Evolutionary conservation across 371 early-diverging fungal genomes (phyloP).

Genomic region (Batkoa obscura): DNA sequence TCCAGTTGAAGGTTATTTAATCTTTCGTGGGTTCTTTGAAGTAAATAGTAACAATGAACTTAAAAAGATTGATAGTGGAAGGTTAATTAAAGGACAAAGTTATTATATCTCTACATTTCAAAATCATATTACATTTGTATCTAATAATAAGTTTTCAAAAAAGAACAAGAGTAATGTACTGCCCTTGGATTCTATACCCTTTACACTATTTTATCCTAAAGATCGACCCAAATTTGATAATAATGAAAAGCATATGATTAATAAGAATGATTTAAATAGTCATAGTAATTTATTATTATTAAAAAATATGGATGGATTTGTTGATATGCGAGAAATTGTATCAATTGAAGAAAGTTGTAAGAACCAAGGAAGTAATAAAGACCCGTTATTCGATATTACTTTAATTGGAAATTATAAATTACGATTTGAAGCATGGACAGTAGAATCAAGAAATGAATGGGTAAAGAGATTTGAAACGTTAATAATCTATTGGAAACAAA

Average conservation of each 20-base stretch:
- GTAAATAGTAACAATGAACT: too few species aligned
- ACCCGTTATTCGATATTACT: not conserved
- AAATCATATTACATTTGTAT: not conserved
- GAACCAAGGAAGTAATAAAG: not conserved
- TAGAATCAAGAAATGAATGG: constrained; percentile 1
- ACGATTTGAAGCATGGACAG: constrained; percentile 5
- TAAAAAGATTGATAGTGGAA: not conserved
- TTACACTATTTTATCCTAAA: not conserved
- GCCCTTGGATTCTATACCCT: not conserved
- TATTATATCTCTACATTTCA: constrained; percentile 3
- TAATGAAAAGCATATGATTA: not conserved
- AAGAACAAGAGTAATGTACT: not conserved
- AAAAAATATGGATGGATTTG: constrained; percentile 1
- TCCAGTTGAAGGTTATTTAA: constrained; percentile 1
- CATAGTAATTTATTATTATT: not conserved
- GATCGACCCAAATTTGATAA: not conserved
- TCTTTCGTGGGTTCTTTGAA: not conserved
- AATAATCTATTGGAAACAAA: not conserved
- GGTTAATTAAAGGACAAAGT: not conserved
- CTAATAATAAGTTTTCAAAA: not conserved
- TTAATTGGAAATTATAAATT: not conserved
- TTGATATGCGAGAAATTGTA: constrained; percentile 1
- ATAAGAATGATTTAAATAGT: not conserved
- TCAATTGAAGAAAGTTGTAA: not conserved
- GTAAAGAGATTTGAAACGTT: not conserved